A percentile compares a stretch with the other conserved stretches of the same genome.
phyloP scores from a whole-genome alignment of 2,329 filamentous ascomycete species.

The Diatrype stigma region DNA sequence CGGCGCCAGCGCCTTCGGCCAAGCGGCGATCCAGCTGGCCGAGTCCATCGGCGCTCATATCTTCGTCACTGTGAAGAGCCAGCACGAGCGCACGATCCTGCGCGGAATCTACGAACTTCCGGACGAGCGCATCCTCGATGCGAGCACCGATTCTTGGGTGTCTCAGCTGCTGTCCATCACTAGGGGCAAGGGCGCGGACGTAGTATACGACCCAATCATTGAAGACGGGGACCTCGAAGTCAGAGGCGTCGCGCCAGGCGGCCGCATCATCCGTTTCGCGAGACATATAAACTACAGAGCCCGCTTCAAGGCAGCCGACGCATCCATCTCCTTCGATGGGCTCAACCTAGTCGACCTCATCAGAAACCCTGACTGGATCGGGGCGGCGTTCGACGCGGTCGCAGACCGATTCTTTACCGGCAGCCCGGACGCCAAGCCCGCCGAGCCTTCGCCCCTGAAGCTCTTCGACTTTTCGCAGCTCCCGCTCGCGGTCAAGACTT shows the following conservation, averaged over 20 bases:
- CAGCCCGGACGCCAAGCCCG: slow-evolving; percentile 1
- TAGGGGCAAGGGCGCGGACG: slow-evolving; percentile 31
- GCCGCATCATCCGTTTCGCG: slow-evolving; percentile 10
- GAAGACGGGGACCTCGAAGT: slow-evolving; percentile 27
- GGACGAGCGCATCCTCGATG: slow-evolving; percentile 34
- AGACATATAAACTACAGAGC: slow-evolving; percentile 4
- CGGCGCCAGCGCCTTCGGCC: slow-evolving; percentile 39
- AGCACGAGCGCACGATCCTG: slow-evolving; percentile 35
- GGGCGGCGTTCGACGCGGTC: slow-evolving; percentile 8
- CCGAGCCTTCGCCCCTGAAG: not conserved
- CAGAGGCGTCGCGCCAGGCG: slow-evolving; percentile 28
- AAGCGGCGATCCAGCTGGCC: slow-evolving; percentile 40
- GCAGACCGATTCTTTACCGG: slow-evolving; percentile 4
- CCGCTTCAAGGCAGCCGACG: slow-evolving; percentile 1
- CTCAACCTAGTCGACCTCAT: slow-evolving; percentile 12
- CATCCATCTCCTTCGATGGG: slow-evolving; percentile 9
- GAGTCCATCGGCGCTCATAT: slow-evolving; percentile 33
- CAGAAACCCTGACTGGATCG: slow-evolving; percentile 8
- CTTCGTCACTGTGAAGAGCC: slow-evolving; percentile 35
- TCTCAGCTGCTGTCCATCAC: slow-evolving; percentile 29
- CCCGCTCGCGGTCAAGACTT: slow-evolving; percentile 8
- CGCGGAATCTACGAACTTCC: slow-evolving; percentile 28
- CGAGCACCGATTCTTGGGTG: slow-evolving; percentile 30
- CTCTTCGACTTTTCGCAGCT: slow-evolving; percentile 12
- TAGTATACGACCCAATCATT: slow-evolving; percentile 44